Evolutionary conservation across 352 stramenopile species (phyloP), one percentile per base, ranked within the genome.

Genomic region (Achlya hypogyna): DNA sequence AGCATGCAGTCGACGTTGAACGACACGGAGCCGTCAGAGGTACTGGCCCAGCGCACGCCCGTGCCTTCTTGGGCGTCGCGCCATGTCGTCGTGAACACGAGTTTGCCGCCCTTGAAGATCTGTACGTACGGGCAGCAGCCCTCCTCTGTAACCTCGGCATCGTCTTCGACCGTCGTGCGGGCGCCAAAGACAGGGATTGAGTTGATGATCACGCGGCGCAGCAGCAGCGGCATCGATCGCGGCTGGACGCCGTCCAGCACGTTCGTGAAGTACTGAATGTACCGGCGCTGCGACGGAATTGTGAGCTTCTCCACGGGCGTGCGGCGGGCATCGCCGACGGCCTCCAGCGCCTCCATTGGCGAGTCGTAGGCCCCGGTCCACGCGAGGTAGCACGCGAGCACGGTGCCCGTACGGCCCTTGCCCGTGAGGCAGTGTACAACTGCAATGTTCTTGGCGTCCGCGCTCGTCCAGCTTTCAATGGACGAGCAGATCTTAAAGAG

Each of bases 61-160:
- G 88, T 87, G 10, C 79, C 78, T 63, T 95, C 81, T 62, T 94
- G 75, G 78, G 90, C 89, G 65, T 96, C 86, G 10, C 73, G 74
- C 81, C 84, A 95, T 14, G 89, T 95, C 18, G 95, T 97, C 27
- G 93, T 98, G 72, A 98, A 98, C 1, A 99, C 86, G 6, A 99
- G 75, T 71, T 97, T 95, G 28, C 96, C 96, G 16, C 81, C 87
- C 76, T 98, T 98, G 77, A 98, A 99, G 68, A 99, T 89, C 81
- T 99, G 96, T 40, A 99, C 67, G 74, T 99, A 99, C 47, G 96
- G 96, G 65, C 91, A 96, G 76, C 96, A 99, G 5, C 96, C 96
- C 66, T 95, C 77, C 71, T 91, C 80, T 0, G 87, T 63, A 14
- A 76, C 75, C 62, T 94, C 86, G 9, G 84, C 59, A 31, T 79